Percentiles rank a stretch among this genome's conserved stretches.
phyloP scores from a whole-genome alignment of 1,139 yeast species.

The Wickerhamiella pararugosa region DNA sequence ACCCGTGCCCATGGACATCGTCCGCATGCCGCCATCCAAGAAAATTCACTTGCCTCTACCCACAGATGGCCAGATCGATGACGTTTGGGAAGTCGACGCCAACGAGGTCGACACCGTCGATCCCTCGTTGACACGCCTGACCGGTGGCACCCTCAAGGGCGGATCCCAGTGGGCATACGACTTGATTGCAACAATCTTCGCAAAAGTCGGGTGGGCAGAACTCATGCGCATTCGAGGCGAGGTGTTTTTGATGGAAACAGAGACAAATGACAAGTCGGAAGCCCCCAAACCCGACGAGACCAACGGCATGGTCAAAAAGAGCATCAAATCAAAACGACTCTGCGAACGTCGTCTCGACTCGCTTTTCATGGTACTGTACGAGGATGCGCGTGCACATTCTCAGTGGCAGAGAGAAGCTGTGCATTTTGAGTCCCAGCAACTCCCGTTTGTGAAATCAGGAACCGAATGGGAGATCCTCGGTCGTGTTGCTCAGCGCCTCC shows the following conservation, averaged over 20 bases:
- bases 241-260: slow-evolving; percentile 93
- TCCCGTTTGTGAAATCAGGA: slow-evolving; percentile 62
- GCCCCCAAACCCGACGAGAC: not conserved
- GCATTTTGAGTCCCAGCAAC: slow-evolving; percentile 61
- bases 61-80: slow-evolving; percentile 46
- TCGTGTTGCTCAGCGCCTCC: slow-evolving; percentile 59
- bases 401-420: slow-evolving; percentile 88
- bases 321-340: slow-evolving; percentile 52
- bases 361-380: slow-evolving; percentile 71
- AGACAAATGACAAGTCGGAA: slow-evolving; percentile 20
- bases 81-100: slow-evolving; percentile 36
- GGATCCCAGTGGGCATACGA: slow-evolving; percentile 73
- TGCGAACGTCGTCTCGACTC: slow-evolving; percentile 95
- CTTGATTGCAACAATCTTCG: slow-evolving; percentile 53
- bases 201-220: slow-evolving; percentile 80
- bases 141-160: slow-evolving; percentile 61
- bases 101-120: slow-evolving; percentile 49
- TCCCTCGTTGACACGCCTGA: slow-evolving; percentile 53
- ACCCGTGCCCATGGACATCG: slow-evolving; percentile 39
- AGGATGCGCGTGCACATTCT: slow-evolving; percentile 72
- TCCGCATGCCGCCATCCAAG: slow-evolving; percentile 47
- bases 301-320: not conserved
- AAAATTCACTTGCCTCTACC: slow-evolving; percentile 67
- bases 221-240: slow-evolving; percentile 62
- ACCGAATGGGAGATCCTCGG: slow-evolving; percentile 94